Conservation (phyloP, 108 stramenopile genomes). For the Pseudonitzschia multistriata region DNA sequence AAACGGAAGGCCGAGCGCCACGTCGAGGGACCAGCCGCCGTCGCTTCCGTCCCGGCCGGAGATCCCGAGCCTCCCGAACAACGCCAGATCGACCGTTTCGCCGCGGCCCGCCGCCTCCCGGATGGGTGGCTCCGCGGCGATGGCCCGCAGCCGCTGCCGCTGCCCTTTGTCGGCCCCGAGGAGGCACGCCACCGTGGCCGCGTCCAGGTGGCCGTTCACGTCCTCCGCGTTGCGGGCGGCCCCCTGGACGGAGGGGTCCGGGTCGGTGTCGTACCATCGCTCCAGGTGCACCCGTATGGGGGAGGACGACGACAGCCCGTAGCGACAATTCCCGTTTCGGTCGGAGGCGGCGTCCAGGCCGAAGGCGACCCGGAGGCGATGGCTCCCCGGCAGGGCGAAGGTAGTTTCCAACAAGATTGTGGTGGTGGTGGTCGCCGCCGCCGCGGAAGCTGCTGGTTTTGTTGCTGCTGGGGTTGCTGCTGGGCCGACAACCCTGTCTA, state of each 20-base stretch:
- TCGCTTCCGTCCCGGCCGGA: too few relatives aligned
- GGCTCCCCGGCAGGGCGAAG: neutral
- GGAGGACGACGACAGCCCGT: neutral
- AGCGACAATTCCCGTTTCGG: neutral
- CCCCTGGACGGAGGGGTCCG: neutral
- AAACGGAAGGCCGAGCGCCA: too few relatives aligned
- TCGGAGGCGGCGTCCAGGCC: neutral
- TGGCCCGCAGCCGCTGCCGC: neutral
- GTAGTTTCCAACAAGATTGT: neutral
- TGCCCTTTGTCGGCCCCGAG: neutral
- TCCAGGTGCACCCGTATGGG: neutral
- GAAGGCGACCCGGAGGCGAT: slow-evolving; percentile 2
- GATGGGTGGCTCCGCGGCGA: neutral
- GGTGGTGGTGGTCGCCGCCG: neutral
- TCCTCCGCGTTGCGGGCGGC: neutral
- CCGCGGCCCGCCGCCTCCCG: too few relatives aligned
- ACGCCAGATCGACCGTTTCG: too few relatives aligned
- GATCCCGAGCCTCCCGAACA: too few relatives aligned
- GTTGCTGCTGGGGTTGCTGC: neutral
- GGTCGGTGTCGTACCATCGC: neutral
- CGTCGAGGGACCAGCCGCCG: too few relatives aligned
- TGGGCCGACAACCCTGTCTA: neutral
- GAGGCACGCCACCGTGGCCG: neutral
- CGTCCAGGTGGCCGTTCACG: neutral
- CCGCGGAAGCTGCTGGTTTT: neutral